These are phyloP conservation scores for Corymbia calophylla DNA, from an alignment of 441 rosid species.

Conservation along the genomic window DNA sequence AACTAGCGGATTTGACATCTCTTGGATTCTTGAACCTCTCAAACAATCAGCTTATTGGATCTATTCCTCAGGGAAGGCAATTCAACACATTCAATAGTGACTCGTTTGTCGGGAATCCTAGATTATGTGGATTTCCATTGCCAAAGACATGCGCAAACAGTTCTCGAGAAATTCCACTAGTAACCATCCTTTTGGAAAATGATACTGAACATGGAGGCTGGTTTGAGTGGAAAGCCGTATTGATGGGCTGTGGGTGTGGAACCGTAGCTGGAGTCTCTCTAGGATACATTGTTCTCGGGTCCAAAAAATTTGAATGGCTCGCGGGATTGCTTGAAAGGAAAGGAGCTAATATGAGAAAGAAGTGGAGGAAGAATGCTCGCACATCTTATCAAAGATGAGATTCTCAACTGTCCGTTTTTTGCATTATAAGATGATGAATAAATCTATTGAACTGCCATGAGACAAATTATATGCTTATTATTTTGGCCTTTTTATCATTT, in stretches of 20 bases:
- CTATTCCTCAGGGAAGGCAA: background rate
- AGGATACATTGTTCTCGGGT: background rate
- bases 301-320: background rate
- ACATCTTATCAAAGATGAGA: background rate
- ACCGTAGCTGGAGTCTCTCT: background rate
- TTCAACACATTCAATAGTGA: background rate
- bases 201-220: fast-evolving
- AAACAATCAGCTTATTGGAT: background rate
- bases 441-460: fast-evolving
- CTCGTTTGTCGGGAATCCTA: background rate
- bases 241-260: background rate
- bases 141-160: background rate
- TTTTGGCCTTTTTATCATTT: background rate
- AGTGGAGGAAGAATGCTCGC: fast-evolving
- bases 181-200: background rate
- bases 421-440: background rate
- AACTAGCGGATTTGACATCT: background rate
- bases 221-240: background rate
- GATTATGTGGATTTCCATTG: background rate
- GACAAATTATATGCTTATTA: fast-evolving
- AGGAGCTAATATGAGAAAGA: background rate
- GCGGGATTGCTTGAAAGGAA: background rate
- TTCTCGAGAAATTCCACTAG: fast-evolving
- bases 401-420: fast-evolving
- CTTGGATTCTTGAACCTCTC: background rate